Conservation (phyloP, 2,329 filamentous ascomycete genomes). For the Aspergillus sp. region DNA sequence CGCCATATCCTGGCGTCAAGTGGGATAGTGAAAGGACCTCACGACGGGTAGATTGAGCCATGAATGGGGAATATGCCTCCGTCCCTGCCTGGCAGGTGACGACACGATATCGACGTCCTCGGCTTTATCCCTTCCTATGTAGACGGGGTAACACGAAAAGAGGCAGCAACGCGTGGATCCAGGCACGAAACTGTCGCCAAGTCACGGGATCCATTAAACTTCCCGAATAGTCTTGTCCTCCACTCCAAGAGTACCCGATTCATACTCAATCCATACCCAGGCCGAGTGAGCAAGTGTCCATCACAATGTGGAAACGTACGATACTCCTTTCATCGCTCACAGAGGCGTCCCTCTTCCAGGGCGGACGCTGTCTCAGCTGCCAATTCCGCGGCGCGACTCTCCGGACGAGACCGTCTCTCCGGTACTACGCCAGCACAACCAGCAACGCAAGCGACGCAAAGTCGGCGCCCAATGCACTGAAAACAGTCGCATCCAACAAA, state of each 20-base stretch:
- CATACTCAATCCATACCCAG: not conserved
- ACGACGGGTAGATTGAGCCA: conserved; percentile 16
- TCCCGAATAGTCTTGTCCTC: conserved; percentile 3
- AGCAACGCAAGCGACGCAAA: conserved; percentile 12
- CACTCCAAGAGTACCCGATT: not conserved
- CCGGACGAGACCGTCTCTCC: conserved; percentile 21
- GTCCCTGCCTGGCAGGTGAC: conserved; percentile 11
- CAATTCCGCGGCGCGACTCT: conserved; percentile 30
- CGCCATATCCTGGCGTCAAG: conserved; percentile 17
- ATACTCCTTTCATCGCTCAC: conserved; percentile 15
- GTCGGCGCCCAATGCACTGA: not conserved
- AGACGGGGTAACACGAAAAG: conserved; percentile 1
- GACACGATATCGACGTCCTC: not conserved
- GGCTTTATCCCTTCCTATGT: too few species aligned
- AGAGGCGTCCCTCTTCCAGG: conserved; percentile 25
- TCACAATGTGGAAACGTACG: conserved; percentile 31
- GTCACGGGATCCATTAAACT: conserved; percentile 32
- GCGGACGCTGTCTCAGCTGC: conserved; percentile 33
- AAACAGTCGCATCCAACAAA: conserved; percentile 9
- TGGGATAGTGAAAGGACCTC: conserved; percentile 9
- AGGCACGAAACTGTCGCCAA: conserved; percentile 32
- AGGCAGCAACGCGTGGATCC: conserved; percentile 17
- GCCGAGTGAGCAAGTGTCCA: not conserved
- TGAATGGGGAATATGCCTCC: conserved; percentile 4
- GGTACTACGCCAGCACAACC: conserved; percentile 26